phyloP scores from a whole-genome alignment of 2,329 filamentous ascomycete species.

The Pseudocercospora pini-densiflorae region DNA sequence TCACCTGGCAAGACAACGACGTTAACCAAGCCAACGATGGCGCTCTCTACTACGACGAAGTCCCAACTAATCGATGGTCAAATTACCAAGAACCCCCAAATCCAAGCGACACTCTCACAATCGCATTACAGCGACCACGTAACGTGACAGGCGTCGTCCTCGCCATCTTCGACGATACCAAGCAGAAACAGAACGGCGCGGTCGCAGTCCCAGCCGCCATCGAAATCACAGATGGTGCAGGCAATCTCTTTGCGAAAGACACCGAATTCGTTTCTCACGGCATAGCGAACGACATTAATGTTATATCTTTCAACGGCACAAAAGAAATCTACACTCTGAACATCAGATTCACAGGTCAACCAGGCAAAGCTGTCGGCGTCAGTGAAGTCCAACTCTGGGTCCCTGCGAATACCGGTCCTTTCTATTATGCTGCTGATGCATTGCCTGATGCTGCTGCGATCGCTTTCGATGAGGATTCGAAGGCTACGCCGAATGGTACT shows the following conservation, averaged over 20 bases:
- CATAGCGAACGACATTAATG: background rate
- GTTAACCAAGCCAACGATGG: conserved; percentile 48
- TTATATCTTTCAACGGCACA: background rate
- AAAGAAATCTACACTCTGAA: background rate
- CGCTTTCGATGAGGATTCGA: background rate
- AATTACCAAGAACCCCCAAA: conserved; percentile 28
- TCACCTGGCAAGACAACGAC: conserved; percentile 26
- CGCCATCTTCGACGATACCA: conserved; percentile 43
- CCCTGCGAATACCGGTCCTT: background rate
- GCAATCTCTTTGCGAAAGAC: background rate
- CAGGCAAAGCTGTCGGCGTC: background rate
- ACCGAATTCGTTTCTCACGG: background rate
- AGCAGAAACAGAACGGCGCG: conserved; percentile 38
- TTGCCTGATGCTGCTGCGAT: background rate
- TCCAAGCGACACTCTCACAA: conserved; percentile 27
- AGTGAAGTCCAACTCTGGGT: conserved; percentile 4
- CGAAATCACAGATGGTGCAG: conserved; percentile 13
- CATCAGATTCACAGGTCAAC: background rate
- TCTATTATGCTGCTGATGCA: conserved; percentile 4
- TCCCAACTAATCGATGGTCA: conserved; percentile 43
- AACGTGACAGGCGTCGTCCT: conserved; percentile 27
- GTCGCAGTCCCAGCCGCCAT: conserved; percentile 32
- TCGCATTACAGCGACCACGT: conserved; percentile 26
- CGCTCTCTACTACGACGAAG: conserved; percentile 47
- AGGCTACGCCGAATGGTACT: conserved; percentile 4